Evolutionary conservation across 306 rosid genomes (phyloP), one percentile per base, ranked within the genome.

Genomic region (Prunus kanzakura): DNA sequence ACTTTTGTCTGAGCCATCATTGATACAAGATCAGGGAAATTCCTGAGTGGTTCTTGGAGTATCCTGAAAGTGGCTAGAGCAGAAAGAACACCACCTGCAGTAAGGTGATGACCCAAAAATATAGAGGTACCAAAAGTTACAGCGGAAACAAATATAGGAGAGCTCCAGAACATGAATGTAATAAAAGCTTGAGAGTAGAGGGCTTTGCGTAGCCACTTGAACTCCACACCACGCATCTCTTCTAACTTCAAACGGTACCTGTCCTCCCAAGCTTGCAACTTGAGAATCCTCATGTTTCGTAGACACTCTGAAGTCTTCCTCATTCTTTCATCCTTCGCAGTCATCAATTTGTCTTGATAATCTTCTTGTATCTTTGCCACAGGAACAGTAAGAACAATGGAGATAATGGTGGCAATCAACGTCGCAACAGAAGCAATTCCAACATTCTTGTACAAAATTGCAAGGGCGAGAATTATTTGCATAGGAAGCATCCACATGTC

Each of bases 1-100:
- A 96, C 99, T 81, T 92, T 96, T 76, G 99, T 96, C 90, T 96
- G 99, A 75, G 98, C 99, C 99, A 96, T 96, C 86, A 92, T 96
- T 18, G 98, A 92, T 74, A 96, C 98, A 87, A 96, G 87, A 83
- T 96, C 99, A 11, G 98, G 99, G 77, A 96, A 96, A 84, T 93
- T 96, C 88, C 99, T 89, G 67, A 92, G 88, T 71, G 99, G 99
- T 80, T 96, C 99, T 96, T 96, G 99, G 72, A 96, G 99, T 83
- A 96, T 92, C 87, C 98, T 86, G 85, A 96, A 96, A 83, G 99
- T 96, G 73, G 99, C 99, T 45, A 96, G 87, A 89, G 99, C 97
- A 72, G 99, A 96, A 80, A 96, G 98, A 73, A 96, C 99, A 83
- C 94, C 84, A 27, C 98, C 99, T 32, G 99, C 97, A 69, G 99